Percentiles rank a stretch among this genome's conserved stretches.
These are phyloP conservation scores for Papilionanthe hybrid DNA, from an alignment of 116 monocot species.

Conservation along the genomic window DNA sequence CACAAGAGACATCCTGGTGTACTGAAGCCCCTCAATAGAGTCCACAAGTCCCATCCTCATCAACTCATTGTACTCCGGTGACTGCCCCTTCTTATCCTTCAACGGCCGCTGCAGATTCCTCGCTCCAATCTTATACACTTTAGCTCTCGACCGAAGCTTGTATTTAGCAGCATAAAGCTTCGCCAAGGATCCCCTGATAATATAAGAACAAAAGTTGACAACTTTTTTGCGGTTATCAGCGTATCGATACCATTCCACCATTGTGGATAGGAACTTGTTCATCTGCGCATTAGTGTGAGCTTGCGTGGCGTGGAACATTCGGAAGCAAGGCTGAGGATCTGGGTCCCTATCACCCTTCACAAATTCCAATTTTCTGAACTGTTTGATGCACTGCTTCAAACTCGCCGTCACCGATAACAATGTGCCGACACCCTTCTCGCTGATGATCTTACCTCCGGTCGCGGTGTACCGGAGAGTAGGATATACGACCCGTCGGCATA, in stretches of 20 bases:
- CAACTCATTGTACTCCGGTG: conserved; percentile 85
- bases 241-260: conserved; percentile 92
- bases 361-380: conserved; percentile 83
- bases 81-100: conserved; percentile 94
- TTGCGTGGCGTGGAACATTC: conserved; percentile 98
- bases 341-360: conserved; percentile 93
- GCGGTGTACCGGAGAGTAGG: conserved; percentile 93
- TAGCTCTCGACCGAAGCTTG: conserved; percentile 93
- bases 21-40: conserved; percentile 86
- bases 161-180: conserved; percentile 99
- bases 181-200: conserved; percentile 86
- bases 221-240: conserved; percentile 97
- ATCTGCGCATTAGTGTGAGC: conserved; percentile 95
- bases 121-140: conserved; percentile 96
- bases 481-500: conserved; percentile 85
- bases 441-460: conserved; percentile 93
- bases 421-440: conserved; percentile 96
- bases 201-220: conserved; percentile 94
- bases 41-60: conserved; percentile 92
- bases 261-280: conserved; percentile 87
- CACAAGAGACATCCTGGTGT: conserved; percentile 83
- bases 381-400: conserved; percentile 81
- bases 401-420: conserved; percentile 90
- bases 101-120: conserved; percentile 84
- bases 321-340: conserved; percentile 93